Base-by-base conservation (phyloP, 2,329 filamentous ascomycete species). In the Pseudopyrenochaeta lycopersici region DNA sequence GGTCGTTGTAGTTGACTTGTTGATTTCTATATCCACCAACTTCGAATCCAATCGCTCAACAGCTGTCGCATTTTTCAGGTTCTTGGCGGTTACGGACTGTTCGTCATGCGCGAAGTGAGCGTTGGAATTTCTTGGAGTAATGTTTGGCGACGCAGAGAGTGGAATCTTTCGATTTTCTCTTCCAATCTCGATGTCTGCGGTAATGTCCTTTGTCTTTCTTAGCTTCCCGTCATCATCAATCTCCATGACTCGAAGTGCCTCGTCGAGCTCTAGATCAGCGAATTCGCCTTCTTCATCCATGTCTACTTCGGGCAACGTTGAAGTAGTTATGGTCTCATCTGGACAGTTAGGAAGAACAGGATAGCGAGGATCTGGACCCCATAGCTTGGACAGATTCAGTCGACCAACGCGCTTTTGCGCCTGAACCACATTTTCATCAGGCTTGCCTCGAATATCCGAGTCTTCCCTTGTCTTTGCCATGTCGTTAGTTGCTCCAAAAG, bases 261-360 rank as follows among this genome's bases (percentile, higher is more conserved):
- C 60, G 27, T 71, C 66, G 7, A 72, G 64, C 35, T 71, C 67
- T 5, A 57, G 52, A 44, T 72, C 68, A n/a, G 62, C 51, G n/a
- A 60, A 71, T 20, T 64, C 62, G 42, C 66, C 58, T 14, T 58
- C 56, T 36, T 55, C 42, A 6, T 11, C 23, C 30, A n/a, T 18
- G 9, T 14, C 9, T 29, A 29, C n/a, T 17, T 30, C 35, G 2
- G 15, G n/a, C 7, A 2, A 27, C 12, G 2, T 4, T 14, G 29
- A 15, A 14, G 27, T 43, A 23, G 2, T 20, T 27, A 36, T 42
- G 14, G 18, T 27, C 27, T 17, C 14, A 2, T 21, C 20, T 2
- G 38, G 36, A 29, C 33, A n/a, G 31, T 43, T 36, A 7, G 52
- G 62, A 36, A 60, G 61, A 38, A 32, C 15, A 30, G 61, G 59